These are phyloP conservation scores for Aureobasidium namibiae DNA, from an alignment of 2,329 filamentous ascomycete genomes.

Conservation along the genomic window DNA sequence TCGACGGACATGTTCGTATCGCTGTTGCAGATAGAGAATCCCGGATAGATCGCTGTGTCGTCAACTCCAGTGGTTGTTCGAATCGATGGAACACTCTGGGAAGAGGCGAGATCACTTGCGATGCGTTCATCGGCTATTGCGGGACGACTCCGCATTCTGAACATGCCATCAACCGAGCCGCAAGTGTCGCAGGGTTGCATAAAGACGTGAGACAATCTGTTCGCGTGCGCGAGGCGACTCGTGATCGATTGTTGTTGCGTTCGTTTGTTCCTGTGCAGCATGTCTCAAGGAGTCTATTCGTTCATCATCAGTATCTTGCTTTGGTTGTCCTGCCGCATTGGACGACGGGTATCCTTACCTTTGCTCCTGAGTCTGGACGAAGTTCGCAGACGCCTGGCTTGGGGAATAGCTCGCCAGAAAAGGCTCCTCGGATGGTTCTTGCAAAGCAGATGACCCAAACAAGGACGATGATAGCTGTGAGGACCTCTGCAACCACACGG, in stretches of 20 bases:
- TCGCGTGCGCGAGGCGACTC: neutral
- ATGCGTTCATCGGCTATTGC: neutral
- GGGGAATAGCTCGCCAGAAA: constrained; percentile 43
- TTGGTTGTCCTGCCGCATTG: neutral
- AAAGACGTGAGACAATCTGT: neutral
- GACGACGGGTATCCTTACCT: neutral
- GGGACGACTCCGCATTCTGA: neutral
- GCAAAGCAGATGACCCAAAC: constrained; percentile 49
- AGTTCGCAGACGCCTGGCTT: constrained; percentile 40
- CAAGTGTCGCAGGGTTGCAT: neutral
- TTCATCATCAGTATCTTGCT: neutral
- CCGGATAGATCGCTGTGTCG: neutral
- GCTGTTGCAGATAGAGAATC: neutral
- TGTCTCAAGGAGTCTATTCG: neutral
- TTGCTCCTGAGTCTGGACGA: neutral
- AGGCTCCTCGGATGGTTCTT: constrained; percentile 41
- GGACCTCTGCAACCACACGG: constrained; percentile 37
- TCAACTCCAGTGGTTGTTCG: neutral
- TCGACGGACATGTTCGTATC: neutral
- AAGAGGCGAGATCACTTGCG: neutral
- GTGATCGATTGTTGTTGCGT: neutral
- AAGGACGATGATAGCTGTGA: constrained; percentile 43
- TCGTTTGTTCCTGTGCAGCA: neutral
- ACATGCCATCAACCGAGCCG: neutral
- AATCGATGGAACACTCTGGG: neutral